Base-by-base conservation (phyloP, 768 basidiomycete species). In the Cytidiella melzeri region DNA sequence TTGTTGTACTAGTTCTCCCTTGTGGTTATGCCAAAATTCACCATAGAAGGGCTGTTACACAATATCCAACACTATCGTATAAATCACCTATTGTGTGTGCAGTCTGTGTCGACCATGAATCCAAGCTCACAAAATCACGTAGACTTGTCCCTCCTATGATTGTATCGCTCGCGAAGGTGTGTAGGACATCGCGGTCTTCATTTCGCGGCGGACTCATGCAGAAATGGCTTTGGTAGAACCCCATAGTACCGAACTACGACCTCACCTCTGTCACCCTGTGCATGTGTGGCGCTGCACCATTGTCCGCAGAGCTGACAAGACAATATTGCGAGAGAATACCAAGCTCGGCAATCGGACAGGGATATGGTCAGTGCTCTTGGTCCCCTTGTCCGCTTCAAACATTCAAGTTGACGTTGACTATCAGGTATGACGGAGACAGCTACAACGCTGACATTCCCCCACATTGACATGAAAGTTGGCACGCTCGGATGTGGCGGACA, bases 261-360 rank as follows among this genome's bases (percentile, higher is more conserved):
- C 55, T 73, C 45, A 55, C 64, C 67, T 65, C 76, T n/a, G 54
- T 67, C 27, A 61, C 61, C 39, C 67, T 62, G 54, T 53, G 68
- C 43, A 69, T 66, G 47, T 62, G 57, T 55, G 81, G 81, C 20
- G 82, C 83, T 21, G 83, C 81, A 6, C 82, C 83, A 39, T 69
- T 83, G 40, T 73, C 78, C 0, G 54, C 62, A 25, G 75, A 80
- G 53, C 57, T 79, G n/a, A 77, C 73, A 53, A 60, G 68, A 27
- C 70, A 69, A 54, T 64, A 81, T 21, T 58, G 60, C 15, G 61
- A 69, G 34, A 53, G 75, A 27, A 73, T 83, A 27, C 82, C 82
- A 0, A 55, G 67, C 13, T 71, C 72, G 1, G 65, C 67, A 47
- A 70, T 83, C n/a, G 80, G 77, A n/a, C 82, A 83, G 59, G 74